These are phyloP conservation scores for Aspergillus sparsus DNA, from an alignment of 495 filamentous ascomycete species.

Conservation along the genomic window DNA sequence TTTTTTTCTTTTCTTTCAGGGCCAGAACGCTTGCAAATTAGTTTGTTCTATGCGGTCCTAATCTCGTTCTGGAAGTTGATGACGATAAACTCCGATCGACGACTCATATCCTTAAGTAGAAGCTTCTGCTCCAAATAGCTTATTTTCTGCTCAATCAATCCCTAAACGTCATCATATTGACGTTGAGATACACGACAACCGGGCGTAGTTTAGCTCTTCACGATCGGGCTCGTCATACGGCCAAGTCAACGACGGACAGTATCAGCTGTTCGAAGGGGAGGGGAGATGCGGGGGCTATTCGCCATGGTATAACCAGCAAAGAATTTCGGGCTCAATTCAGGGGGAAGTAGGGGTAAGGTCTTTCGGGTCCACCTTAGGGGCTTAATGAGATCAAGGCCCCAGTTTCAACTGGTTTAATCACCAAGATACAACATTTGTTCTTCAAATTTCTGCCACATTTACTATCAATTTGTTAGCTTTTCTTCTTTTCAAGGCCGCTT, in stretches of 20 bases:
- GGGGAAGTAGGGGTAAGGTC: too few relatives aligned
- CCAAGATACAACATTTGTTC: too few relatives aligned
- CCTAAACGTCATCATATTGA: neutral
- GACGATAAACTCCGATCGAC: neutral
- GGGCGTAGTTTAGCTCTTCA: neutral
- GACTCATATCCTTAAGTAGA: conserved; percentile 1
- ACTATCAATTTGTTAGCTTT: too few relatives aligned
- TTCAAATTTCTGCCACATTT: too few relatives aligned
- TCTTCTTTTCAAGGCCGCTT: too few relatives aligned
- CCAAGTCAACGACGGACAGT: conserved; percentile 6
- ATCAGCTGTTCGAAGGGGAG: neutral
- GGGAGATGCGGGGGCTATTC: neutral
- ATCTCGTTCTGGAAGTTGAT: conserved; percentile 6
- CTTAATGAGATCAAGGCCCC: too few relatives aligned
- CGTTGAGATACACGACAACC: neutral
- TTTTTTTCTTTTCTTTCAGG: neutral
- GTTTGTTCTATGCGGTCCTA: conserved; percentile 7
- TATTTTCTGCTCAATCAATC: conserved; percentile 6
- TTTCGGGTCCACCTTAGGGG: too few relatives aligned
- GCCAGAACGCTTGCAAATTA: neutral
- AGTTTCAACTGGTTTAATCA: too few relatives aligned
- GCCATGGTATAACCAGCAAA: conserved; percentile 3
- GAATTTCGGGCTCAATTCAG: too few relatives aligned
- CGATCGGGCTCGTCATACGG: conserved; percentile 1
- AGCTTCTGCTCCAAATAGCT: conserved; percentile 14